Percentiles rank a stretch among this genome's conserved stretches.
These are phyloP conservation scores for Vitis rotundifolia DNA, from an alignment of 164 flowering plant genomes.

Conservation along the genomic window DNA sequence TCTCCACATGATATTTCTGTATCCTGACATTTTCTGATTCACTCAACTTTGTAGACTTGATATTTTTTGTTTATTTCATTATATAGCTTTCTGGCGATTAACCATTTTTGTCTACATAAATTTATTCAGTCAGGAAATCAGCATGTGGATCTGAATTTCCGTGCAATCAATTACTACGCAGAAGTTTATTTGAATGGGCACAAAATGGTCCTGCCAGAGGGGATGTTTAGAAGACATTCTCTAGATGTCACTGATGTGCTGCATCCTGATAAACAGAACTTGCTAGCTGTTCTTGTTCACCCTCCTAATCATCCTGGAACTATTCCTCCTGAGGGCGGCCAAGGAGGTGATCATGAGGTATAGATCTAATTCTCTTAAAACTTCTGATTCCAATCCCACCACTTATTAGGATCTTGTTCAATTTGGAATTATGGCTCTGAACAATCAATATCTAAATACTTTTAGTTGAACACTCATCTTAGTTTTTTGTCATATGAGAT, in stretches of 20 bases:
- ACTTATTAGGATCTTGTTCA: too few species aligned
- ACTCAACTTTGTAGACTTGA: neutral
- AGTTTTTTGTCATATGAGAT: neutral
- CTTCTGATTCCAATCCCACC: too few species aligned
- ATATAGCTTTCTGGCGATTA: neutral
- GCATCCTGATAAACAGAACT: conserved; percentile 72
- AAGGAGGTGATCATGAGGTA: conserved; percentile 99
- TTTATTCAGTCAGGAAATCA: conserved; percentile 64
- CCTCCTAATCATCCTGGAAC: conserved; percentile 95
- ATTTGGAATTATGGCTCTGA: neutral
- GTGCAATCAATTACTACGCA: conserved; percentile 91
- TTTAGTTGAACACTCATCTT: neutral
- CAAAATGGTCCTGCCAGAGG: conserved; percentile 73
- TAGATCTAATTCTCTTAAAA: neutral
- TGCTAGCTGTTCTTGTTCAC: conserved; percentile 85
- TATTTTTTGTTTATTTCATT: neutral
- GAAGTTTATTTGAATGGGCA: conserved; percentile 94
- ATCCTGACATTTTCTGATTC: neutral
- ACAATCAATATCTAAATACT: neutral
- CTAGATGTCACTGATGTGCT: conserved; percentile 81
- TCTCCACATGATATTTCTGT: neutral
- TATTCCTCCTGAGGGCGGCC: conserved; percentile 92
- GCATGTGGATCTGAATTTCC: conserved; percentile 82
- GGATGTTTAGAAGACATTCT: conserved; percentile 94
- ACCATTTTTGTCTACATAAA: conserved; percentile 11